Base-by-base conservation (phyloP, 2,329 filamentous ascomycete genomes). In the Xylaria hypoxylon region DNA sequence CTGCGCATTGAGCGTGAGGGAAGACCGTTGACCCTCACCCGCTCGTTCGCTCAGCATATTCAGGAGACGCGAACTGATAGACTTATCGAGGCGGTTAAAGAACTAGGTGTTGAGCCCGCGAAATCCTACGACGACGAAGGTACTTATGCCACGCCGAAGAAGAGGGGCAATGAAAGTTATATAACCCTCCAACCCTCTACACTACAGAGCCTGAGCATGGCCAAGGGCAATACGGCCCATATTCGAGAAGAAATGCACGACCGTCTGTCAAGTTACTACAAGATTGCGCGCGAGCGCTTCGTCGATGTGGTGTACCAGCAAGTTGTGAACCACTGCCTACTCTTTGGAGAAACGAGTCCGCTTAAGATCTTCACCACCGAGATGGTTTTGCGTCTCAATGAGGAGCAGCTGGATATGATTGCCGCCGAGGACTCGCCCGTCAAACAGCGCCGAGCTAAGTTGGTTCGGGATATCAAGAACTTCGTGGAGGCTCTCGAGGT, bases 231-330 rank as follows among this genome's bases (percentile, higher is more conserved):
- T 15, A 74, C 76, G 0, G 72, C 82, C 4, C 76, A 82, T 45
- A 76, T 77, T 0, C 70, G 81, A 3, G 79, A 85, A 38, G 82
- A 88, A 2, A 59, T 67, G 4, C 86, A 90, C 62, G 85, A 91
- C 65, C 84, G 86, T 1, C 79, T 92, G 0, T 75, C 81, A 31
- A 81, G 84, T 1, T 92, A 89, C 75, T 92, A 92, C 78, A 82
- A 86, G 28, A 84, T 90, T 1, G 82, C 88, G 0, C 81, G 80
- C 13, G 86, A 86, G 71, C 84, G 88, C 0, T 90, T 92, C 64
- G 83, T 90, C 1, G 90, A 92, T 70, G 84, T 81, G 2, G 76
- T 93, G 1, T 88, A 82, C 71, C 83, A 84, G 67, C 89, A 91
- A 68, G 86, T 83, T 0, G 79, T 86, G 1, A 83, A 86, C 48